Evolutionary conservation across 805 yeast species (phyloP).

Genomic region (Suhomyces sp.): DNA sequence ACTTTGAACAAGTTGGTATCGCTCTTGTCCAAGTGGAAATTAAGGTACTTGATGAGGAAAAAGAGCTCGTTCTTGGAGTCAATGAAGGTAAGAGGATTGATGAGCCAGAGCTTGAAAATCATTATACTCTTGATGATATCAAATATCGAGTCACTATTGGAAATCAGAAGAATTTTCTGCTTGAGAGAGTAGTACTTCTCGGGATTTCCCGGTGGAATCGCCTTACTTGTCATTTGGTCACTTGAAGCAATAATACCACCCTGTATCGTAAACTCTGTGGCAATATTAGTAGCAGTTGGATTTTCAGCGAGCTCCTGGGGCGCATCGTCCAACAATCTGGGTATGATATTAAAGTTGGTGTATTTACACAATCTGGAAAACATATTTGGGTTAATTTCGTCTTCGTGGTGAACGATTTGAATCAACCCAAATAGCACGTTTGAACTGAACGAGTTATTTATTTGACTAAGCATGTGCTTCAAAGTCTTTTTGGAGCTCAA

Average conservation of each 20-base stretch:
- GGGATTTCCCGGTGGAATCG: background rate
- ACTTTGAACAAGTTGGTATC: conserved; percentile 19
- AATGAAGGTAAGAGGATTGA: conserved; percentile 15
- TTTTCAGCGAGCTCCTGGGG: background rate
- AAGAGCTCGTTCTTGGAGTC: conserved; percentile 17
- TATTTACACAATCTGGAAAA: conserved; percentile 4
- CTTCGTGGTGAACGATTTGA: conserved; percentile 5
- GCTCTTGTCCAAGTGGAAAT: conserved; percentile 7
- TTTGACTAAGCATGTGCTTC: conserved; percentile 4
- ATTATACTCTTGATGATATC: conserved; percentile 14
- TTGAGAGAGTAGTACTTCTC: conserved; percentile 4
- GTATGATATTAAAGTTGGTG: conserved; percentile 11
- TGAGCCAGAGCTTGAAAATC: conserved; percentile 20
- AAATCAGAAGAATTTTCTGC: conserved; percentile 2
- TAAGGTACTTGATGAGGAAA: conserved; percentile 15
- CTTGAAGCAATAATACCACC: background rate
- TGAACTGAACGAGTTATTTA: conserved; percentile 8
- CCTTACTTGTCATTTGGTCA: background rate
- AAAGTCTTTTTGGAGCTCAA: conserved; percentile 6
- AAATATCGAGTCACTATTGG: conserved; percentile 9
- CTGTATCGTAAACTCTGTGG: background rate
- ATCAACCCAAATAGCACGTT: conserved; percentile 10
- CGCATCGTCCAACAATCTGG: background rate
- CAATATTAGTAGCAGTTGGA: background rate
- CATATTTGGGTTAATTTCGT: conserved; percentile 1